Percentiles rank a stretch among this genome's conserved stretches.
These are phyloP conservation scores for Neurospora sp. DNA, from an alignment of 495 filamentous ascomycete genomes.

Conservation along the genomic window DNA sequence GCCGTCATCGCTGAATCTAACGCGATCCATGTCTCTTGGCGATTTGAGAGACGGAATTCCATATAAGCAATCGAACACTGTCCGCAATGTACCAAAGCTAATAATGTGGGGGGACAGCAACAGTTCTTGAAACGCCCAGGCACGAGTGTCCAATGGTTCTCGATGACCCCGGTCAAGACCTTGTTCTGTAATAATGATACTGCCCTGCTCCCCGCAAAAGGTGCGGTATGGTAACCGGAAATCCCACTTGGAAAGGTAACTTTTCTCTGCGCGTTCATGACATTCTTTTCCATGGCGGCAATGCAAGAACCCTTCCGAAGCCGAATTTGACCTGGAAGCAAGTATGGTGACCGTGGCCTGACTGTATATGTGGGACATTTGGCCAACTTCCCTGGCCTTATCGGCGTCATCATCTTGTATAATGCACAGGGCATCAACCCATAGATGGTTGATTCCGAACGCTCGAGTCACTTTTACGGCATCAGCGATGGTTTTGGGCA, in stretches of 20 bases:
- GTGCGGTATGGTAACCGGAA: background rate
- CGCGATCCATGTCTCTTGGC: too few relatives aligned
- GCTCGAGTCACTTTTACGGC: slow-evolving; percentile 13
- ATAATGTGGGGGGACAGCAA: background rate
- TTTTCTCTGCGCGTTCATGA: background rate
- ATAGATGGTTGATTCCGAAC: slow-evolving; percentile 18
- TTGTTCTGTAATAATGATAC: background rate
- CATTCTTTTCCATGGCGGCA: background rate
- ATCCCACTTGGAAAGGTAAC: background rate
- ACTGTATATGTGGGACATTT: background rate
- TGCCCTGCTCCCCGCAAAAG: background rate
- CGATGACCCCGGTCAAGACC: background rate
- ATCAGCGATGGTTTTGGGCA: slow-evolving; percentile 20
- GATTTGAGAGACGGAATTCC: background rate
- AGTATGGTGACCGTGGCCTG: background rate
- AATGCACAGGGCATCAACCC: slow-evolving; percentile 30
- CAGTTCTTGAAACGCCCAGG: background rate
- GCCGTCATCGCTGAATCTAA: background rate
- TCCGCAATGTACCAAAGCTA: background rate
- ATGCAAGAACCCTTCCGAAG: background rate
- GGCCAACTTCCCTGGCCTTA: background rate
- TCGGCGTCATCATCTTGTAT: slow-evolving; percentile 19
- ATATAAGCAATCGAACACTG: background rate
- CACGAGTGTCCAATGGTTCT: background rate
- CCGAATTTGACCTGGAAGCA: background rate